Percentiles rank a stretch among this genome's conserved stretches.
phyloP scores from a whole-genome alignment of 2,329 filamentous ascomycete genomes.

The Epicoccum nigrum region DNA sequence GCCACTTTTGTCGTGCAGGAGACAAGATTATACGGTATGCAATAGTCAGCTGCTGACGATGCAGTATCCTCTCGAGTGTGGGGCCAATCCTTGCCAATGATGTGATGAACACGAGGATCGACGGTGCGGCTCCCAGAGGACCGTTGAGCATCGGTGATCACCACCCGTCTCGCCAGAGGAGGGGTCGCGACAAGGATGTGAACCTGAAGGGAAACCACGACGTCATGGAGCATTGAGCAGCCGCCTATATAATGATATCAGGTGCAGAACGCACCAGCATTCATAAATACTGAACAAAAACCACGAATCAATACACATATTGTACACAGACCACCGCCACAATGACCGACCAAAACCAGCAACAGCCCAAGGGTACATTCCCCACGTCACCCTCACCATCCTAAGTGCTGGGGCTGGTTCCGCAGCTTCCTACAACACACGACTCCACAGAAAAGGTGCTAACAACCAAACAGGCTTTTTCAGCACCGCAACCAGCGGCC shows the following conservation, averaged over 20 bases:
- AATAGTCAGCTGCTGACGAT: too few relatives aligned
- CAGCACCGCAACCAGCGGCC: constrained; percentile 39
- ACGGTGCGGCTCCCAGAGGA: background rate
- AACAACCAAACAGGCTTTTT: constrained; percentile 35
- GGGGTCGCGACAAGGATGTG: constrained; percentile 14
- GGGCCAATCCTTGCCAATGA: constrained; percentile 20
- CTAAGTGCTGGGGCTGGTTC: too few relatives aligned
- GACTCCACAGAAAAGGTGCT: too few relatives aligned
- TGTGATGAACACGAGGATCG: constrained; percentile 17
- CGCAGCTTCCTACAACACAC: too few relatives aligned
- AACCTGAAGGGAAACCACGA: constrained; percentile 4
- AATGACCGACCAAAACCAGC: constrained; percentile 37
- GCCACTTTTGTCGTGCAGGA: too few relatives aligned
- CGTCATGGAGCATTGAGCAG: constrained; percentile 4
- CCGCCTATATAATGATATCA: background rate
- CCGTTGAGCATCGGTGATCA: constrained; percentile 10
- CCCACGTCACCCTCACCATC: too few relatives aligned
- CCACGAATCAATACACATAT: too few relatives aligned
- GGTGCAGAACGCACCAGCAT: background rate
- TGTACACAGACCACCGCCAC: background rate
- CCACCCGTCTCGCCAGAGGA: constrained; percentile 4
- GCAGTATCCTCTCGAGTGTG: background rate
- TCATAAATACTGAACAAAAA: too few relatives aligned
- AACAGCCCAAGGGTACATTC: constrained; percentile 33
- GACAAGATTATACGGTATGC: too few relatives aligned